Evolutionary conservation across 768 basidiomycete genomes (phyloP), one percentile per base, ranked within the genome.

Genomic region (Boletus speciosus): DNA sequence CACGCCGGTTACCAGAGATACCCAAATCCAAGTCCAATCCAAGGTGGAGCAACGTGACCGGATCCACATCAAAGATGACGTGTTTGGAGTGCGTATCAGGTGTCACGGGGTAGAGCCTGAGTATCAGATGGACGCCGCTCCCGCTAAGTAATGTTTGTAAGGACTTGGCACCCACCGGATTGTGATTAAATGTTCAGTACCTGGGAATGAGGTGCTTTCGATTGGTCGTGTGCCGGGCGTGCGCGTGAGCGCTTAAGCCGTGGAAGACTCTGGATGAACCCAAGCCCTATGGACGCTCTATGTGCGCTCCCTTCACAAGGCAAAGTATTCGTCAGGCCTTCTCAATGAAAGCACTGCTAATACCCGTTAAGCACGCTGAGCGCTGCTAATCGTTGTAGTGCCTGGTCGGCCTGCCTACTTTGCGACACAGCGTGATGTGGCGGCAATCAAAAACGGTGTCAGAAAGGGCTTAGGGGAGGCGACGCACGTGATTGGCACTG

Each of bases 401-500:
- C 51, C 55, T 19, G 39, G 32, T 19, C 36, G 31, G 31, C 54
- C n/a, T 25, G 31, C 54, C 16, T 27, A 15, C 6, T 4, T 9
- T 27, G 12, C 23, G 27, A 11, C 34, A 51, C 46, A 29, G 46
- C n/a, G 27, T 40, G 16, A 2, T 49, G 39, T 46, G 49, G 48
- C 37, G 49, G 52, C 46, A 23, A 49, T 50, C n/a, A 47, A 14
- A 34, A 44, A 37, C 19, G 10, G 10, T 15, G 16, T 27, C 40
- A 21, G 6, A 43, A 43, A 16, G 15, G 23, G 29, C 29, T 29
- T 8, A 29, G 29, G 32, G 38, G 29, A 12, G 35, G 27, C 11
- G 7, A 46, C 25, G 1, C 62, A 63, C 62, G 63, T 64, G 61
- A 58, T 62, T 52, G 9, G 16, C 8, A 8, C 12, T 9, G 37